These are phyloP conservation scores for Pelargonium myrrhifolium DNA, from an alignment of 441 rosid species.

Conservation along the genomic window DNA sequence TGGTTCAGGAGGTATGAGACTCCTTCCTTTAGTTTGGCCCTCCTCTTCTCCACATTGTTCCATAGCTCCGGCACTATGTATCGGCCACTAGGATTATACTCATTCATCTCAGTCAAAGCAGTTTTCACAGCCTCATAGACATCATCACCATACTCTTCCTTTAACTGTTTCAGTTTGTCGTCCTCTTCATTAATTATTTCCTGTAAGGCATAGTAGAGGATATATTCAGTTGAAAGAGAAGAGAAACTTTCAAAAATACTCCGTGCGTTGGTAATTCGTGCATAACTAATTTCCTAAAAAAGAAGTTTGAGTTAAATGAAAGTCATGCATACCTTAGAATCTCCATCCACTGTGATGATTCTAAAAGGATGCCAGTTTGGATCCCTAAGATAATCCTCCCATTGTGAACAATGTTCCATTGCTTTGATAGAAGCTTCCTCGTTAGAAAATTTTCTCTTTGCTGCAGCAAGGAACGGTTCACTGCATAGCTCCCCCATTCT, in stretches of 20 bases:
- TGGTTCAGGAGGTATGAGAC: slow-evolving; percentile 39
- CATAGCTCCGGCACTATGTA: slow-evolving; percentile 67
- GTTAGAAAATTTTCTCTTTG: slow-evolving; percentile 54
- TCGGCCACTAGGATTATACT: slow-evolving; percentile 86
- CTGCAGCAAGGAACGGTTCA: slow-evolving; percentile 63
- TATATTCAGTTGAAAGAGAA: neutral
- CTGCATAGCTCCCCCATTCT: slow-evolving; percentile 90
- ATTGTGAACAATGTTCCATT: slow-evolving; percentile 63
- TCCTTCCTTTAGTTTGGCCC: slow-evolving; percentile 59
- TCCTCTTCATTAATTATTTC: slow-evolving; percentile 55
- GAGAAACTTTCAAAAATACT: too few relatives aligned
- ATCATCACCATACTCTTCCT: slow-evolving; percentile 48
- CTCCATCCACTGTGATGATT: slow-evolving; percentile 37
- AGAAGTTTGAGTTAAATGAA: neutral
- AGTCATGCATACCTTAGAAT: slow-evolving; percentile 26
- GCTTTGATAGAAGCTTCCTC: slow-evolving; percentile 73
- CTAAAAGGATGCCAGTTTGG: slow-evolving; percentile 94
- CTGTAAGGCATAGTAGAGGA: slow-evolving; percentile 32
- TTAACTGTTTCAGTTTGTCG: slow-evolving; percentile 51
- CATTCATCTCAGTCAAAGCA: slow-evolving; percentile 64
- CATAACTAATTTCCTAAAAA: too few relatives aligned
- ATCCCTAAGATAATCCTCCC: slow-evolving; percentile 87
- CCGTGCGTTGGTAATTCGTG: too few relatives aligned
- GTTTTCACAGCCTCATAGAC: slow-evolving; percentile 50
- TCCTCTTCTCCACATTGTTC: slow-evolving; percentile 56